Evolutionary conservation across 176 grass and related monocot species (phyloP).

Genomic region (Triticum aestivum): DNA sequence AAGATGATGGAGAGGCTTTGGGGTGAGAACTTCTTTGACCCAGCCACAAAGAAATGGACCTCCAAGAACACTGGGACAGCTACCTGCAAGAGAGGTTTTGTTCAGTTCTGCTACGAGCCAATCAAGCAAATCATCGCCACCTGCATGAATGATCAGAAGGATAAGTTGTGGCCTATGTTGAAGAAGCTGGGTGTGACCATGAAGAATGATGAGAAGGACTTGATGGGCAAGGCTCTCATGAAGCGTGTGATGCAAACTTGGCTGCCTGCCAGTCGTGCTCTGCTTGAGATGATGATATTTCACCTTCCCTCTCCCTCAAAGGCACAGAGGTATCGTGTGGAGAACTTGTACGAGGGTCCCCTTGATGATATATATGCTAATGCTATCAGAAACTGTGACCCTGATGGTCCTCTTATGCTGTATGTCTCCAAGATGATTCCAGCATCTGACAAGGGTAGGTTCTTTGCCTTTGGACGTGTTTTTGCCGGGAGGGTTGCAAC

Average conservation of each 20-base stretch:
- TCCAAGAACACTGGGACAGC: constrained; percentile 55
- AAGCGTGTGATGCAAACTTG: constrained; percentile 89
- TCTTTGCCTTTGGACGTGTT: constrained; percentile 84
- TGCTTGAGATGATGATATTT: constrained; percentile 92
- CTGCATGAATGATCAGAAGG: constrained; percentile 86
- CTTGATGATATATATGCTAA: constrained; percentile 78
- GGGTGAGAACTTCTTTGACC: constrained; percentile 90
- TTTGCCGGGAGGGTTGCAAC: constrained; percentile 69
- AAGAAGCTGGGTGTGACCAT: constrained; percentile 67
- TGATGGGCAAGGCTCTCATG: constrained; percentile 77
- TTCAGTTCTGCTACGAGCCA: constrained; percentile 82
- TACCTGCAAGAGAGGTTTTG: constrained; percentile 81
- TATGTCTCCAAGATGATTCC: constrained; percentile 97
- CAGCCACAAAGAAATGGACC: constrained; percentile 80
- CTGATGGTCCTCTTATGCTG: constrained; percentile 76
- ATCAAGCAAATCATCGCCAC: constrained; percentile 81
- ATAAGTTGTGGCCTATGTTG: constrained; percentile 87
- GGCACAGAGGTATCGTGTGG: constrained; percentile 77
- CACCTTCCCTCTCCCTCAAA: constrained; percentile 68
- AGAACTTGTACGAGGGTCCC: constrained; percentile 72
- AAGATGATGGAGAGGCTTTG: constrained; percentile 97
- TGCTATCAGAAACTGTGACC: constrained; percentile 83
- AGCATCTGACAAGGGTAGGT: constrained; percentile 83
- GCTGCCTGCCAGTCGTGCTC: constrained; percentile 65
- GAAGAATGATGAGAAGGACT: constrained; percentile 74